Base-by-base conservation (phyloP, 2,329 filamentous ascomycete genomes). In the Aspergillus cejpii region DNA sequence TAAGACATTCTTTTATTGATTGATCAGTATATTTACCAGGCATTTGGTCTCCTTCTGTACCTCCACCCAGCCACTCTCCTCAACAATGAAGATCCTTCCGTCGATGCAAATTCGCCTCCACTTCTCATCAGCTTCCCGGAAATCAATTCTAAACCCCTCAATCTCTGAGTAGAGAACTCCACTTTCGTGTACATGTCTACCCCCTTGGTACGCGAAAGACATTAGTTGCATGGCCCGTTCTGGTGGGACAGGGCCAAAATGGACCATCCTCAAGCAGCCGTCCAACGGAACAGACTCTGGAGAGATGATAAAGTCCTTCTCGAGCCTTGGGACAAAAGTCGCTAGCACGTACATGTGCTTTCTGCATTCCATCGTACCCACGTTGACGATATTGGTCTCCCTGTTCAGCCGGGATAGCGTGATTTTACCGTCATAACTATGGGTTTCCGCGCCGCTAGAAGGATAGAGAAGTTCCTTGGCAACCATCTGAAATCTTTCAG, bases 51-150 rank as follows among this genome's bases (percentile, higher is more conserved):
- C 61, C 48, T 57, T 63, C 14, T 36, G 43, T 27, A 95, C 76
- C 47, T 80, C 77, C 65, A 94, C 78, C 74, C 79, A 83, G 0
- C 89, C 89, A 1, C 77, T 81, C 41, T 73, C 64, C 15, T 85
- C 83, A 1, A 95, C 70, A 47, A 79, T 76, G 2, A 96, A 79
- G 57, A 94, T 94, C 42, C 84, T 88, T 2, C 91, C 91, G 65
- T 97, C 91, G n/a, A 97, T 74, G 63, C 91, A 97, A 11, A 94
- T 78, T 59, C 90, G 80, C 49, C 91, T 75, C 89, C 89, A 96
- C 41, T 81, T 73, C 43, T 65, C 62, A 19, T 62, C 47, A 1
- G 78, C 71, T 58, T 92, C 86, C 1, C 71, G 51, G 27, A 87
- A 81, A 12, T 78, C 74, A 37, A 96, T 80, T 46, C 69, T 74